These are phyloP conservation scores for Fusarium nematophilum DNA, from an alignment of 2,329 filamentous ascomycete species.

Conservation along the genomic window DNA sequence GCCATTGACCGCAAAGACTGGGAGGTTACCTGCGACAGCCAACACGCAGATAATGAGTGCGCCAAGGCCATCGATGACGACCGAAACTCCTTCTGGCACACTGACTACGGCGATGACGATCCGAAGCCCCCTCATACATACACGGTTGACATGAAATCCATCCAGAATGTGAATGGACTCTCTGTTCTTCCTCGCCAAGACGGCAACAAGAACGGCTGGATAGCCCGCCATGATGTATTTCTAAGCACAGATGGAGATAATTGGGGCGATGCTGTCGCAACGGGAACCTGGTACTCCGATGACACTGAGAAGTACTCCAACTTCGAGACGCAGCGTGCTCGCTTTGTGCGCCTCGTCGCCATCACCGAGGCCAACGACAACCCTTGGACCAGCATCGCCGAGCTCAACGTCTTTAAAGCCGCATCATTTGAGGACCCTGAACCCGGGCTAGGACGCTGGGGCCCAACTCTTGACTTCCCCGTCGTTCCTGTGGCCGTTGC, in stretches of 20 bases:
- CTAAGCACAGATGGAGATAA: slow-evolving; percentile 22
- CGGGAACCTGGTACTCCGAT: slow-evolving; percentile 29
- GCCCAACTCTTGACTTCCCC: slow-evolving; percentile 27
- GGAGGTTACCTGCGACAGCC: slow-evolving; percentile 27
- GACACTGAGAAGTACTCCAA: slow-evolving; percentile 23
- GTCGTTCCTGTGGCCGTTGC: slow-evolving; percentile 32
- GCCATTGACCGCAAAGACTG: slow-evolving; percentile 19
- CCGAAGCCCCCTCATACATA: slow-evolving; percentile 17
- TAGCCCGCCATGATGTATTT: slow-evolving; percentile 11
- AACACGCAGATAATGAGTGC: slow-evolving; percentile 18
- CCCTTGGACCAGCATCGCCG: slow-evolving; percentile 30
- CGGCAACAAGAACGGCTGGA: not conserved
- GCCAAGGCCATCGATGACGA: slow-evolving; percentile 27
- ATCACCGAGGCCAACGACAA: slow-evolving; percentile 7
- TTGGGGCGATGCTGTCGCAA: slow-evolving; percentile 24
- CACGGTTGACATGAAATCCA: slow-evolving; percentile 23
- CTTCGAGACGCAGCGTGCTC: slow-evolving; percentile 27
- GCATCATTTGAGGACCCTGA: slow-evolving; percentile 1
- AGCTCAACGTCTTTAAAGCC: slow-evolving; percentile 30
- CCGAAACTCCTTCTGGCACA: slow-evolving; percentile 27
- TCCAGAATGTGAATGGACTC: slow-evolving; percentile 22
- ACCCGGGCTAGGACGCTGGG: slow-evolving; percentile 20
- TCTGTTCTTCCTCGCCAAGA: slow-evolving; percentile 30
- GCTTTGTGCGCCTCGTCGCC: slow-evolving; percentile 22
- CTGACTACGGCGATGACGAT: not conserved